Base-by-base conservation (phyloP, 371 early-diverging fungal genomes). In the Rhizomucor pusillus region DNA sequence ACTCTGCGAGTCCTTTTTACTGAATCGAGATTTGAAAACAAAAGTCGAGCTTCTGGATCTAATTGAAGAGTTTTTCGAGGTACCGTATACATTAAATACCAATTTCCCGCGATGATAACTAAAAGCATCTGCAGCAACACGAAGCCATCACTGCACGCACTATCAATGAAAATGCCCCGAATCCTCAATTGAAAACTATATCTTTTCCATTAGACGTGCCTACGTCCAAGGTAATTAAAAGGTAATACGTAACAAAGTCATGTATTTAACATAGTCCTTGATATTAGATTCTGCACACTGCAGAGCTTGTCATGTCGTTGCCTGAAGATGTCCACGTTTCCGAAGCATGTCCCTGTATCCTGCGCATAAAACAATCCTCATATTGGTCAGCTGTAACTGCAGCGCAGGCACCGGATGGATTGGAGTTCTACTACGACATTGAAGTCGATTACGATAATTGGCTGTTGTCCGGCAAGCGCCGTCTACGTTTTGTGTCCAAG, bases 401-500 rank as follows among this genome's bases (percentile, higher is more conserved):
- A 1, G 52, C 61, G 5, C 20, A 54, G 3, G 52, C 20, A 34
- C 62, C 65, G 7, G 46, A 57, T n/a, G 50, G 73, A n/a, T 35
- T 67, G 40, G 77, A 79, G 9, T 81, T 84, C 45, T 75, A 62
- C 51, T 88, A 86, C 52, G 87, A 87, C n/a, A 75, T 90, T 53
- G 70, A 81, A 52, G 81, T 82, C 1, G 84, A 87, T 50, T 84
- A 85, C 57, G 81, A 82, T 34, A 80, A 82, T 56, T 90, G 90
- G 90, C 48, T 89, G 9, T 56, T 90, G 5, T 70, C 85, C 13
- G 90, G 90, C 5, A 81, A 85, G 59, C 73, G 80, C 51, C 79
- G 84, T 44, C 57, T 81, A 36, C 63, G 81, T 4, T 85, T 90
- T 57, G 47, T 47, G 11, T 78, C 84, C 25, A 81, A 86, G 82